phyloP scores from a whole-genome alignment of 345 rosid genomes.

The Lagerstroemia speciosa region DNA sequence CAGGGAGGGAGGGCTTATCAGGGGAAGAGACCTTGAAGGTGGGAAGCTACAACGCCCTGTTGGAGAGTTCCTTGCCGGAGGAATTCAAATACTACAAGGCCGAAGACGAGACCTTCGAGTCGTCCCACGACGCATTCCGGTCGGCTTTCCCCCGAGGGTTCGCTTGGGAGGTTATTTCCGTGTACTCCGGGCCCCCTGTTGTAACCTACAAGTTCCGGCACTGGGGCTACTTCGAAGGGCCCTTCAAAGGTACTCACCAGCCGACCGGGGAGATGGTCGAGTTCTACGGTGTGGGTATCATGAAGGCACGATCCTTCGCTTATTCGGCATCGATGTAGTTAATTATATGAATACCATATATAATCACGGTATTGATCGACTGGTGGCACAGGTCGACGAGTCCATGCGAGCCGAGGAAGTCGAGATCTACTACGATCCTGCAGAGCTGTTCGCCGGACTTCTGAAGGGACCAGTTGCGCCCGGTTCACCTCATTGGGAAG shows the following conservation, averaged over 20 bases:
- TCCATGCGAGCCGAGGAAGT: slow-evolving; percentile 52
- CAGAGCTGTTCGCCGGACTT: slow-evolving; percentile 54
- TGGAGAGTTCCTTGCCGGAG: slow-evolving; percentile 48
- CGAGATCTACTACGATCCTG: slow-evolving; percentile 61
- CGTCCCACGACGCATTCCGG: slow-evolving; percentile 58
- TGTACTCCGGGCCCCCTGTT: slow-evolving; percentile 67
- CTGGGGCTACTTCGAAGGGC: slow-evolving; percentile 82
- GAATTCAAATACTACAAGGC: slow-evolving; percentile 57
- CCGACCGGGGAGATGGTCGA: slow-evolving; percentile 58
- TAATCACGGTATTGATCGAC: background rate
- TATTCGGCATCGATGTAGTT: too few species aligned
- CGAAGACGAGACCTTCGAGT: slow-evolving; percentile 61
- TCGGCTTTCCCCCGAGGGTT: slow-evolving; percentile 77
- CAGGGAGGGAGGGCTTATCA: slow-evolving; percentile 60
- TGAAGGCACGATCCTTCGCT: slow-evolving; percentile 32
- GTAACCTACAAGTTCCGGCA: slow-evolving; percentile 78
- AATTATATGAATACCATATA: too few species aligned
- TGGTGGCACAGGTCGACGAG: slow-evolving; percentile 48
- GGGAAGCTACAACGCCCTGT: slow-evolving; percentile 66
- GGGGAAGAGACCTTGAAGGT: slow-evolving; percentile 56
- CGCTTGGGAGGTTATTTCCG: slow-evolving; percentile 63
- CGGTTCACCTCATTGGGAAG: background rate
- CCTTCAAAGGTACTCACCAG: slow-evolving; percentile 59
- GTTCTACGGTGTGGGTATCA: slow-evolving; percentile 52
- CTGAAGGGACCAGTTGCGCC: slow-evolving; percentile 24